These are phyloP conservation scores for Colletotrichum cuscutae DNA, from an alignment of 2,329 filamentous ascomycete genomes.

Conservation along the genomic window DNA sequence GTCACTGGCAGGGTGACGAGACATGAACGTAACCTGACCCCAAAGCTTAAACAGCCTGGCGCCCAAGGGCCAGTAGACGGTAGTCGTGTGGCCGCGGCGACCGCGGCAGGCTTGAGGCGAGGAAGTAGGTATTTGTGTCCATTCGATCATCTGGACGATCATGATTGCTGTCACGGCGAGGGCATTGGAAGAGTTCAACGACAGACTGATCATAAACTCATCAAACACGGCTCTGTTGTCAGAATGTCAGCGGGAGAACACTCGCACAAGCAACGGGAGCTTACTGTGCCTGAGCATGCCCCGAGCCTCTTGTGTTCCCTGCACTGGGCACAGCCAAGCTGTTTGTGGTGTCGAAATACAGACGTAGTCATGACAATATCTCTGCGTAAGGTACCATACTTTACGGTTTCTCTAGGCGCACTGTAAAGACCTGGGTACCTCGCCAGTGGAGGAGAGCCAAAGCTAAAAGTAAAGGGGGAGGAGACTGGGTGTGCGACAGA, in stretches of 20 bases:
- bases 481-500: constrained; percentile 8
- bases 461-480: background rate
- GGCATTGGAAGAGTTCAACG: background rate
- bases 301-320: background rate
- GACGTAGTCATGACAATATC: constrained; percentile 6
- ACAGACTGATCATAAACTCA: background rate
- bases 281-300: background rate
- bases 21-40: constrained; percentile 13
- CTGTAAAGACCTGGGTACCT: constrained; percentile 7
- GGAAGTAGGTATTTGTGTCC: too few species aligned
- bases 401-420: background rate
- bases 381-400: background rate
- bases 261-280: background rate
- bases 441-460: background rate
- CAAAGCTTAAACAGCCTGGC: constrained; percentile 29
- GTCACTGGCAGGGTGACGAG: constrained; percentile 23
- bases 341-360: background rate
- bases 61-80: background rate
- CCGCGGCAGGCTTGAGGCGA: background rate
- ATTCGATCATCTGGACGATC: background rate
- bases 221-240: background rate
- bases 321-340: too few species aligned
- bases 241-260: background rate
- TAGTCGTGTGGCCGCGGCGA: background rate
- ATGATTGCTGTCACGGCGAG: background rate